Percentiles rank a stretch among this genome's conserved stretches.
These are phyloP conservation scores for Candida arabinofermentans DNA, from an alignment of 805 yeast species.

Conservation along the genomic window DNA sequence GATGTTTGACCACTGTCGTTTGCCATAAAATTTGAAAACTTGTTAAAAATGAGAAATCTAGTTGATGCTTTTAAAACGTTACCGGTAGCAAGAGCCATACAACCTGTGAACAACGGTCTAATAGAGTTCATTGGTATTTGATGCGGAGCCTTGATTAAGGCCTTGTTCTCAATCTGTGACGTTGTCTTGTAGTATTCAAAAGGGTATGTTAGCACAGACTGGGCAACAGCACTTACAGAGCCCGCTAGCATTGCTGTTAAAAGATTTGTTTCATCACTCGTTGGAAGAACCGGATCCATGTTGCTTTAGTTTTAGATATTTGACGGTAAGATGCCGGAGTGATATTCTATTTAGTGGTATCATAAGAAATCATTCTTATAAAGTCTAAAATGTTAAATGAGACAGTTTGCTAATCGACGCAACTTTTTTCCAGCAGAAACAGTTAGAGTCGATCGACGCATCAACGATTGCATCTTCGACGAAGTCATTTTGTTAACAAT, in stretches of 20 bases:
- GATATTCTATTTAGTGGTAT: too few species aligned
- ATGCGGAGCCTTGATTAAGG: conserved; percentile 28
- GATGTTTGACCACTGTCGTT: conserved; percentile 55
- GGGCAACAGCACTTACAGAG: conserved; percentile 56
- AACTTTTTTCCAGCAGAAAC: neutral
- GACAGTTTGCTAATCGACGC: neutral
- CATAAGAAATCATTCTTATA: too few species aligned
- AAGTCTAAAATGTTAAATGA: too few species aligned
- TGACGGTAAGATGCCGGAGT: too few species aligned
- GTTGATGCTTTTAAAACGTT: conserved; percentile 68
- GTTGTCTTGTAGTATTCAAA: conserved; percentile 67
- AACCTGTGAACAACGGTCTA: conserved; percentile 48
- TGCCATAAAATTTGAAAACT: conserved; percentile 65
- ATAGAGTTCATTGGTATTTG: conserved; percentile 31
- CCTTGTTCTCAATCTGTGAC: conserved; percentile 50
- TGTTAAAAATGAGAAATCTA: conserved; percentile 70
- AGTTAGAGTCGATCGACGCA: neutral
- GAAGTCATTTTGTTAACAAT: neutral
- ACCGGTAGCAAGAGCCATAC: conserved; percentile 73
- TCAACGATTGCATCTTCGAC: neutral
- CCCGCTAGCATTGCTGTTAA: conserved; percentile 59
- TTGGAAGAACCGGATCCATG: conserved; percentile 24
- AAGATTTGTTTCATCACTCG: conserved; percentile 35
- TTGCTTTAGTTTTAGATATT: too few species aligned
- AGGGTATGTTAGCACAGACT: conserved; percentile 65